phyloP scores from a whole-genome alignment of 257 asterid species.

The Gynochthodes officinalis region DNA sequence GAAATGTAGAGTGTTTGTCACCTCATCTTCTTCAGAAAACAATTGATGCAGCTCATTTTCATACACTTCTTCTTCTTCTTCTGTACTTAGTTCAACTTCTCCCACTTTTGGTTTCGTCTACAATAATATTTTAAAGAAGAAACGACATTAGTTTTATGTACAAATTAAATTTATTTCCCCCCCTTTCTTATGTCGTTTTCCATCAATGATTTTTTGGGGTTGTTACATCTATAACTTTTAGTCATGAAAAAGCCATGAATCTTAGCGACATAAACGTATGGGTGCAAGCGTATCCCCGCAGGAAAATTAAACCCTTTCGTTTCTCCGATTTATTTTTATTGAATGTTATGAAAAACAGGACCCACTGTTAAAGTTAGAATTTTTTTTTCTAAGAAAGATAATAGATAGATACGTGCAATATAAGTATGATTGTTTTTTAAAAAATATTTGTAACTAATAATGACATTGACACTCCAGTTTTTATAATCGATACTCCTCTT shows the following conservation, averaged over 20 bases:
- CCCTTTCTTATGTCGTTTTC: slow-evolving; percentile 12
- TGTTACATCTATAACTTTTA: slow-evolving; percentile 39
- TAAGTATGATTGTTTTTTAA: too few relatives aligned
- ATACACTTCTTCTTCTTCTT: slow-evolving; percentile 50
- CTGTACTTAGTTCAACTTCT: slow-evolving; percentile 41
- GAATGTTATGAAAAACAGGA: too few relatives aligned
- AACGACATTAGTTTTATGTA: background rate
- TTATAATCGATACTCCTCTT: too few relatives aligned
- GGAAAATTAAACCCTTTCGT: too few relatives aligned
- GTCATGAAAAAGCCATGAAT: slow-evolving; percentile 51
- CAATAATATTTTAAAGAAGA: background rate
- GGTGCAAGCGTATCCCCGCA: too few relatives aligned
- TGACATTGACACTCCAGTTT: too few relatives aligned
- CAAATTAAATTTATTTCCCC: background rate
- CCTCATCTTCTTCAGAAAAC: slow-evolving; percentile 88
- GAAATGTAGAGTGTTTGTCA: slow-evolving; percentile 15
- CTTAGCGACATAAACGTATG: slow-evolving; percentile 24
- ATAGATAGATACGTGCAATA: too few relatives aligned
- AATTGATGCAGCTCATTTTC: slow-evolving; percentile 72
- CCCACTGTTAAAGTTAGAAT: too few relatives aligned
- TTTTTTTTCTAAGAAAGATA: too few relatives aligned
- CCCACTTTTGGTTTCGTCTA: slow-evolving; percentile 51
- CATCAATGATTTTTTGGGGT: slow-evolving; percentile 29
- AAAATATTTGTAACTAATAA: too few relatives aligned
- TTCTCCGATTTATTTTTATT: too few relatives aligned